Conservation (phyloP, 2,329 filamentous ascomycete species). For the Microcyclosporella mali region DNA sequence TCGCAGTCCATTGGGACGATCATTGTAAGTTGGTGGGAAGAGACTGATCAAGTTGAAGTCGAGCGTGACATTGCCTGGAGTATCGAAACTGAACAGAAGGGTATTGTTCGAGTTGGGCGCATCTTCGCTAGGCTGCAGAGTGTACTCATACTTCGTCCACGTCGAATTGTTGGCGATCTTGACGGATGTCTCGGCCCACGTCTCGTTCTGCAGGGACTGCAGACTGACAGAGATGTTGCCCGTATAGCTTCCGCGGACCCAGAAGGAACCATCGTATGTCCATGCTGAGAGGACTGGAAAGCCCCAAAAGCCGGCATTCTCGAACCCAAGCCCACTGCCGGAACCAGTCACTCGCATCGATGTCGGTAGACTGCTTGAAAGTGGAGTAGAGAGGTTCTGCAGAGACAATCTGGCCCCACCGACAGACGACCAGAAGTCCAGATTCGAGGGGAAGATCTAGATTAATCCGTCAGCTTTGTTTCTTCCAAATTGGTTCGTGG, state of each 20-base stretch:
- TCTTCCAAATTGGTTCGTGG: too few relatives aligned
- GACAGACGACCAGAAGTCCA: conserved; percentile 47
- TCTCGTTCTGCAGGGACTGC: conserved; percentile 18
- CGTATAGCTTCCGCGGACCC: conserved; percentile 27
- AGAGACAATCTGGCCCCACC: conserved; percentile 46
- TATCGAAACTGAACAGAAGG: conserved; percentile 41
- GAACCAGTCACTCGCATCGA: conserved; percentile 41
- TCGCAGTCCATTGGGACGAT: conserved; percentile 46
- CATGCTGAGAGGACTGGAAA: conserved; percentile 33
- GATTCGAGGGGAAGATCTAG: conserved; percentile 23
- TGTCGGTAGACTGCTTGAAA: conserved; percentile 49
- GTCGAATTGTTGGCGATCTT: conserved; percentile 18
- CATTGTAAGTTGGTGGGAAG: conserved; percentile 51
- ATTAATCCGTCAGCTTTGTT: conserved; percentile 11
- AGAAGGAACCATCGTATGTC: conserved; percentile 33
- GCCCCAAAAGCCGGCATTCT: conserved; percentile 39
- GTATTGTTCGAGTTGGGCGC: conserved; percentile 47
- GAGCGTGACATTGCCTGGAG: conserved; percentile 35
- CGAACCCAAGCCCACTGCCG: conserved; percentile 34
- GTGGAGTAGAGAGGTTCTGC: conserved; percentile 41
- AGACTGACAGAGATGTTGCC: conserved; percentile 26
- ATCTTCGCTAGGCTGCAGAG: conserved; percentile 24
- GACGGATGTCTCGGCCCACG: conserved; percentile 20
- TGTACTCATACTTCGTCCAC: conserved; percentile 32
- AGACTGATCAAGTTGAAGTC: conserved; percentile 50